Evolutionary conservation across 1,284 basidiomycete genomes (phyloP), one percentile per base, ranked within the genome.

Genomic region (Trichosporon sp.): DNA sequence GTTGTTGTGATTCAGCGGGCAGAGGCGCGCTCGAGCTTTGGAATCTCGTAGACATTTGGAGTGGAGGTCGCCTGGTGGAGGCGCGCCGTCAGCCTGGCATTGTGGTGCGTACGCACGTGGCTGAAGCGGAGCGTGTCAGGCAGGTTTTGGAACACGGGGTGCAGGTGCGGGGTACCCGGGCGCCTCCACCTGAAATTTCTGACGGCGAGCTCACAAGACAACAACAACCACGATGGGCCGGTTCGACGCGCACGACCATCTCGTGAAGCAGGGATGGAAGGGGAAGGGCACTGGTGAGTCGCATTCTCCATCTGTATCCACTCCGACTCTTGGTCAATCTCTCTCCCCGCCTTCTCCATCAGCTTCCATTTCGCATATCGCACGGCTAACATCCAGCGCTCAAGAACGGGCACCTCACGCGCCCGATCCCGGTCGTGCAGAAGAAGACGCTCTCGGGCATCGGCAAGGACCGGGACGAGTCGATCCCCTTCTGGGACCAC

Each of bases 401-500:
- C 42, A 82, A 83, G 69, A 74, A 81, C 18, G 81, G 80, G 32
- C 82, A 82, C 65, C 73, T 80, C 7, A 80, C 80, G 21, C 87
- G 88, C 21, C 94, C 93, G 2, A 84, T 97, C 62, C 86, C 89
- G 1, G 88, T 95, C 44, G 86, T 90, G 1, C 91, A 92, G 81
- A 96, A 96, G 86, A 92, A 90, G 84, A 91, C 87, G 4, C 85
- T 95, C 23, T 84, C 88, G 18, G 94, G 94, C 1, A 83, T 97
- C 66, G 94, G 94, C 67, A 93, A 92, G 80, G 93, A 96, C 81
- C 87, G 93, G 72, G 93, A 95, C 78, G 93, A 94, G 75, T 92
- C 92, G 0, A 93, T 95, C 78, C 92, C 92, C 62, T 97, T 96
- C 87, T 97, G 93, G 93, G 93, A 97, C 81, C 92, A 95, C 78